A percentile compares a stretch with the other conserved stretches of the same genome.
These are phyloP conservation scores for Phaeophleospora eucalypticola DNA, from an alignment of 2,329 filamentous ascomycete species.

Conservation along the genomic window DNA sequence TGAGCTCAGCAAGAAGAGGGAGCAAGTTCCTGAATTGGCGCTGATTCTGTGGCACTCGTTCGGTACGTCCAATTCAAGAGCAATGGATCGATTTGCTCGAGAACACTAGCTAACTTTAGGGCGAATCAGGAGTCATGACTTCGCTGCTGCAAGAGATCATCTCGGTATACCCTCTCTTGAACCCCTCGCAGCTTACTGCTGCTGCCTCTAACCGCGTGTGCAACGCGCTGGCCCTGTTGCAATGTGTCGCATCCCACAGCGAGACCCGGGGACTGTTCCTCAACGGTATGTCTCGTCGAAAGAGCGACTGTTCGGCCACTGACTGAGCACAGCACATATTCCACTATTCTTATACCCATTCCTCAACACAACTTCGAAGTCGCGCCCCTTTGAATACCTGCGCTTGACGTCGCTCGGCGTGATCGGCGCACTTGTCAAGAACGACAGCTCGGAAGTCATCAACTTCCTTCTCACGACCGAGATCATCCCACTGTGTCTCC, in stretches of 20 bases:
- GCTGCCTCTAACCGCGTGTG: constrained; percentile 97
- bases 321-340: constrained; percentile 69
- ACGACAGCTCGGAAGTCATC: constrained; percentile 97
- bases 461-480: constrained; percentile 98
- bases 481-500: constrained; percentile 93
- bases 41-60: constrained; percentile 98
- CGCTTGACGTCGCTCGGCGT: constrained; percentile 93
- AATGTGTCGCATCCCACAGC: constrained; percentile 96
- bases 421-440: constrained; percentile 95
- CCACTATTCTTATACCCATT: constrained; percentile 97
- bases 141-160: constrained; percentile 97
- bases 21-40: constrained; percentile 94
- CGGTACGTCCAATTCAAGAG: constrained; percentile 56
- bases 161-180: constrained; percentile 93
- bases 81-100: neutral
- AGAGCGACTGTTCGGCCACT: constrained; percentile 5
- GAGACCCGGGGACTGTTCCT: constrained; percentile 92
- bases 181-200: constrained; percentile 92
- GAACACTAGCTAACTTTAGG: constrained; percentile 17
- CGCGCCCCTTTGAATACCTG: constrained; percentile 93
- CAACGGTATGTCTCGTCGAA: constrained; percentile 62
- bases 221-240: constrained; percentile 89
- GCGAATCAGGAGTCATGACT: constrained; percentile 81
- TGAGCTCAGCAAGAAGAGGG: constrained; percentile 96
- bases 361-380: constrained; percentile 97